Evolutionary conservation across 768 basidiomycete genomes (phyloP).

Genomic region (Mycena galopus): DNA sequence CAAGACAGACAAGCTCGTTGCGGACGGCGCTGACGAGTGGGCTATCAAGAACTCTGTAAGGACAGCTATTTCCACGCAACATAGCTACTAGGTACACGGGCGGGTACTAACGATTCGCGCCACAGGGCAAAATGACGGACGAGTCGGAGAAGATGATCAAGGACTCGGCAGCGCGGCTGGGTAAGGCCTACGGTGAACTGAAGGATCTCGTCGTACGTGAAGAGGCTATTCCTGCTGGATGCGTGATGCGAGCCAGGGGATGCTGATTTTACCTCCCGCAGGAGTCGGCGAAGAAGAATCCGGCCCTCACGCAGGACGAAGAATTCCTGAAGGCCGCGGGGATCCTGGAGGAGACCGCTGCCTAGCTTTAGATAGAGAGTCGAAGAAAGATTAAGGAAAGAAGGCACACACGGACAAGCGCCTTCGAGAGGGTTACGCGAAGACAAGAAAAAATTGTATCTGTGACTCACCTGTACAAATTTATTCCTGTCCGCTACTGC

Average conservation of each 20-base stretch:
- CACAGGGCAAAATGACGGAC: conserved; percentile 62
- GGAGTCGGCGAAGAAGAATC: conserved; percentile 60
- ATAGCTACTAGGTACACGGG: conserved; percentile 23
- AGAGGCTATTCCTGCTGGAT: conserved; percentile 19
- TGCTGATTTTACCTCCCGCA: conserved; percentile 40
- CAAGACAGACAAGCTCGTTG: conserved; percentile 73
- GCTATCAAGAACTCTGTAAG: conserved; percentile 82
- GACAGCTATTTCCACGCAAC: background rate
- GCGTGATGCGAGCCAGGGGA: conserved; percentile 5
- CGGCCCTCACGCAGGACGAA: conserved; percentile 55
- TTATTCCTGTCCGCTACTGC: conserved; percentile 28
- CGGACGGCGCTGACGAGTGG: conserved; percentile 78
- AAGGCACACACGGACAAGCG: conserved; percentile 4
- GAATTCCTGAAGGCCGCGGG: conserved; percentile 71
- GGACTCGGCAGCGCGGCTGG: conserved; percentile 74
- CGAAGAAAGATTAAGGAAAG: background rate
- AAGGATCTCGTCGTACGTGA: conserved; percentile 75
- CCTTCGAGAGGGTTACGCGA: conserved; percentile 7
- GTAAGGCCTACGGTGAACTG: conserved; percentile 72
- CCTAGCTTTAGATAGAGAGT: conserved; percentile 46
- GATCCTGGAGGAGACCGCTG: conserved; percentile 63
- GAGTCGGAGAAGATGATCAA: conserved; percentile 87
- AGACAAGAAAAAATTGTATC: conserved; percentile 19
- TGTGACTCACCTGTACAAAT: conserved; percentile 27
- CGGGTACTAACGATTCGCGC: background rate